Evolutionary conservation across 345 rosid genomes (phyloP).

Genomic region (Corchorus capsularis): DNA sequence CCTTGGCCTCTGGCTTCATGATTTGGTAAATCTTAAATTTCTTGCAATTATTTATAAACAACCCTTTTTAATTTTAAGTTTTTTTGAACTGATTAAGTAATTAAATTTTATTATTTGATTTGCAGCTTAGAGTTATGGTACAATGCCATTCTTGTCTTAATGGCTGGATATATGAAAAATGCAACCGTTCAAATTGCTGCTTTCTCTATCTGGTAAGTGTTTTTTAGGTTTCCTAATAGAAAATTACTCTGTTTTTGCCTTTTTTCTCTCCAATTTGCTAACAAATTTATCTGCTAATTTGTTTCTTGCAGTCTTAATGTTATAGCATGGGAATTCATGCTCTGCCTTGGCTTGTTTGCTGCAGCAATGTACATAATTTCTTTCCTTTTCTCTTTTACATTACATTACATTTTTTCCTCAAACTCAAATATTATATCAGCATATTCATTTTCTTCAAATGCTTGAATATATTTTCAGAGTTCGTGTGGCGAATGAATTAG

Average conservation of each 20-base stretch:
- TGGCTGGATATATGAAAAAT: conserved; percentile 45
- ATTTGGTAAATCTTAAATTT: conserved; percentile 25
- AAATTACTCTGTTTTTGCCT: neutral
- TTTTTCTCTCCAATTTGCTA: neutral
- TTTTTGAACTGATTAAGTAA: too few species aligned
- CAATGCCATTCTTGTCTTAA: conserved; percentile 31
- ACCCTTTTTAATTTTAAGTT: too few species aligned
- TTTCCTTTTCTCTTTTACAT: neutral
- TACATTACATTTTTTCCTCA: neutral
- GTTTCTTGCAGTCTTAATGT: conserved; percentile 42
- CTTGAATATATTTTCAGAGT: conserved; percentile 31
- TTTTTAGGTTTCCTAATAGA: neutral
- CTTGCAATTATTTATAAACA: neutral
- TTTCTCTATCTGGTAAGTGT: conserved; percentile 43
- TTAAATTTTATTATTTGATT: neutral
- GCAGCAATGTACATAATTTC: conserved; percentile 29
- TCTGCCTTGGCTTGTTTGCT: conserved; percentile 42
- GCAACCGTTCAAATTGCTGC: conserved; percentile 37
- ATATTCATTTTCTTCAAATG: neutral
- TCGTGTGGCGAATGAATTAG: conserved; percentile 52
- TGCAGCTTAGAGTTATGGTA: conserved; percentile 48
- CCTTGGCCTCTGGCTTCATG: conserved; percentile 39
- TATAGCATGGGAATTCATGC: conserved; percentile 34
- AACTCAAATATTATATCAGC: neutral
- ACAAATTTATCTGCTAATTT: neutral